Conservation (phyloP, 176 grass and related monocot species). For the Carex cristatella region DNA sequence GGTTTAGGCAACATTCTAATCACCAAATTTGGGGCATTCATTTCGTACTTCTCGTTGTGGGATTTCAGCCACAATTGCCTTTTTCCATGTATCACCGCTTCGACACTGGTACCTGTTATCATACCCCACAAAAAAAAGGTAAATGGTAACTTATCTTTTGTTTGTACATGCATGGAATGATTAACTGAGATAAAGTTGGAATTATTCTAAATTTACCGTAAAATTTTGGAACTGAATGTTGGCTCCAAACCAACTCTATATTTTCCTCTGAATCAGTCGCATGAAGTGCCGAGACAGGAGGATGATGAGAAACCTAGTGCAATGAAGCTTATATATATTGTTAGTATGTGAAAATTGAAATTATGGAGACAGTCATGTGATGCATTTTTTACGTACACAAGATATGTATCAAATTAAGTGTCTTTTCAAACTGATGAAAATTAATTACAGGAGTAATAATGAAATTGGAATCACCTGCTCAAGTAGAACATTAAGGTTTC, state of each 20-base stretch:
- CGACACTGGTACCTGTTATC: slow-evolving; percentile 48
- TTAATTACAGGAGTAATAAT: neutral
- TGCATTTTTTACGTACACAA: neutral
- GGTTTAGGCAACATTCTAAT: slow-evolving; percentile 58
- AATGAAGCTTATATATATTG: neutral
- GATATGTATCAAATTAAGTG: neutral
- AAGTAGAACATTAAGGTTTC: slow-evolving; percentile 64
- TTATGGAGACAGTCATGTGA: neutral
- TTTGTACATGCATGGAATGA: slow-evolving; percentile 1
- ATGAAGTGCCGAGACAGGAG: slow-evolving; percentile 67
- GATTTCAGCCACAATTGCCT: slow-evolving; percentile 40
- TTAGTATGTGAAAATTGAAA: neutral
- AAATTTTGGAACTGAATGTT: slow-evolving; percentile 54
- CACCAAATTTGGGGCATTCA: slow-evolving; percentile 67
- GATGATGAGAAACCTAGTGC: slow-evolving; percentile 70
- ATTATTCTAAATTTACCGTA: slow-evolving; percentile 33
- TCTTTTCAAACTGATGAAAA: neutral
- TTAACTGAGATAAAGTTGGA: neutral
- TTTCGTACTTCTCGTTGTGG: slow-evolving; percentile 50
- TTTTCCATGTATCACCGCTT: slow-evolving; percentile 54
- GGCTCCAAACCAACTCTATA: slow-evolving; percentile 67
- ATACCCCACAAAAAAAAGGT: neutral
- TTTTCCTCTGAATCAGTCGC: slow-evolving; percentile 40
- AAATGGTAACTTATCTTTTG: neutral
- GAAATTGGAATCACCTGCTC: slow-evolving; percentile 49